Evolutionary conservation across 352 stramenopile genomes (phyloP), one percentile per base, ranked within the genome.

Genomic region (Phytophthora litchii): DNA sequence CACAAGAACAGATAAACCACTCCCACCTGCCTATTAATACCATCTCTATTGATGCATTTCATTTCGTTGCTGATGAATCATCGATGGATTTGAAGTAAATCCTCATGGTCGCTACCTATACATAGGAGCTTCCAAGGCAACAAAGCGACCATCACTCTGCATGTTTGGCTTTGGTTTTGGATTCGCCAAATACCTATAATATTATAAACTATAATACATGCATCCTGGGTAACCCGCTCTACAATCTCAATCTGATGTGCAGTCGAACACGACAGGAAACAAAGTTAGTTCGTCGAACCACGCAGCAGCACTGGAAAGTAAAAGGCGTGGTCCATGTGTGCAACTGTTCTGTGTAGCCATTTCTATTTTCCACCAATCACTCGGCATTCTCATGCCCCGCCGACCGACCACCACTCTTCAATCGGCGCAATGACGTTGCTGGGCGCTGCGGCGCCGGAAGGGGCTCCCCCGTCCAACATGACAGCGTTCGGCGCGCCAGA

Each of bases 141-240:
- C 42, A 62, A 54, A 53, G 16, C 9, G 59, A 67, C 59, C 44
- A 63, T 63, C 52, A 67, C 52, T 63, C 59, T 38, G 44, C 20
- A 25, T 27, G 23, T 3, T n/a, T n/a, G n/a, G n/a, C n/a, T n/a
- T n/a, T n/a, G n/a, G n/a, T n/a, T n/a, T n/a, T n/a, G n/a, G n/a
- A n/a, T n/a, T n/a, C n/a, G n/a, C n/a, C n/a, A n/a, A n/a, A n/a
- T n/a, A n/a, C n/a, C n/a, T n/a, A n/a, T n/a, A n/a, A n/a, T 27
- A 27, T 5, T 27, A 27, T 27, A 27, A 27, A 27, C 23, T 27
- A 27, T 27, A 27, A 27, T 27, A 5, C 23, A 27, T 27, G 23
- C 23, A 5, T 27, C 23, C 3, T 27, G n/a, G n/a, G n/a, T n/a
- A n/a, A n/a, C n/a, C n/a, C n/a, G n/a, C n/a, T n/a, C n/a, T n/a